phyloP scores from a whole-genome alignment of 169 alveolate genomes.

The Perkinsus chesapeaki region DNA sequence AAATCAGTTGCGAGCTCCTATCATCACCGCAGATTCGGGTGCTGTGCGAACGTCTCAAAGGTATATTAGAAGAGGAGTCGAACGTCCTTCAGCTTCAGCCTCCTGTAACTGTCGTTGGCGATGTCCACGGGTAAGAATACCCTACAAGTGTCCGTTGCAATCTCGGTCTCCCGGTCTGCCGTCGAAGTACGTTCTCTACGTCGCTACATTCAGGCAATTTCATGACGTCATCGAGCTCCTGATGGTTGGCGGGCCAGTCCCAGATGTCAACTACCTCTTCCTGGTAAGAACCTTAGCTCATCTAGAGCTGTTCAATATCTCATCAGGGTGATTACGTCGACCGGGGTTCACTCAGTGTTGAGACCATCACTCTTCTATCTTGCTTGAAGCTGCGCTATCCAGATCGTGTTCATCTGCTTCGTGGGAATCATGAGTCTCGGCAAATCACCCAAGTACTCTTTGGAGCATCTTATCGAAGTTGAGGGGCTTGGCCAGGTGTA shows the following conservation, averaged over 20 bases:
- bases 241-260: constrained; percentile 80
- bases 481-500: constrained; percentile 54
- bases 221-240: constrained; percentile 91
- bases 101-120: constrained; percentile 91
- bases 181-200: not conserved
- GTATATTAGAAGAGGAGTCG: constrained; percentile 64
- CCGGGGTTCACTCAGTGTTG: constrained; percentile 88
- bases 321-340: constrained; percentile 94
- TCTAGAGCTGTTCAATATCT: too few relatives aligned
- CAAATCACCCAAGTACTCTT: constrained; percentile 84
- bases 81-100: constrained; percentile 70
- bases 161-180: not conserved
- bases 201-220: constrained; percentile 57
- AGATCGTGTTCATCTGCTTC: constrained; percentile 63
- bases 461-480: constrained; percentile 41
- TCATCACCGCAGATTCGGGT: not conserved
- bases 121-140: constrained; percentile 77
- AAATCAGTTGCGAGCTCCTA: not conserved
- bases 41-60: constrained; percentile 60
- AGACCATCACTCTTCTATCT: constrained; percentile 79
- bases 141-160: constrained; percentile 59
- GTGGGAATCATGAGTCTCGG: constrained; percentile 94
- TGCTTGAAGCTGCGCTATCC: constrained; percentile 76
- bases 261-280: constrained; percentile 94
- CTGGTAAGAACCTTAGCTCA: constrained; percentile 10